Evolutionary conservation across 2,329 filamentous ascomycete species (phyloP).

Genomic region (Hansfordia pulvinata): DNA sequence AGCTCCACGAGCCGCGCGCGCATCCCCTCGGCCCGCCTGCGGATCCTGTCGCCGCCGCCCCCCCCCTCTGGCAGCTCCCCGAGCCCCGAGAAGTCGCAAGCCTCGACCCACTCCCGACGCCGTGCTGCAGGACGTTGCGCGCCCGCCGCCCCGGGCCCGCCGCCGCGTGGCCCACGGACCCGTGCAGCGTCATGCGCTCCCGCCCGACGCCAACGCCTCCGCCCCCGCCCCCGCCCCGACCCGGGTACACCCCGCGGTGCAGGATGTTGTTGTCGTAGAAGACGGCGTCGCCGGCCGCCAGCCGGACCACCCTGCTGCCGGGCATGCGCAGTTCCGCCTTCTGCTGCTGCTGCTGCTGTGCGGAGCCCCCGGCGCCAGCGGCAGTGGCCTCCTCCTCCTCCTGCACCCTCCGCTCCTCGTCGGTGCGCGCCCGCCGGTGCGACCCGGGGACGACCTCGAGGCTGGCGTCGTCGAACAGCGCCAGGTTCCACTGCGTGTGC

Average conservation of each 20-base stretch:
- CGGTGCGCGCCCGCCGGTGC: constrained; percentile 58
- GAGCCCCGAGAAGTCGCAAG: constrained; percentile 39
- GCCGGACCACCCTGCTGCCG: constrained; percentile 48
- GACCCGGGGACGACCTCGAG: constrained; percentile 67
- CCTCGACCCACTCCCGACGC: constrained; percentile 50
- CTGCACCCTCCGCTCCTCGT: constrained; percentile 51
- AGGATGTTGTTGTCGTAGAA: constrained; percentile 90
- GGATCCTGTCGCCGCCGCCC: constrained; percentile 34
- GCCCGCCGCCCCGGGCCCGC: constrained; percentile 44
- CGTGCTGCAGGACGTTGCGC: constrained; percentile 64
- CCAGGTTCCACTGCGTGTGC: constrained; percentile 82
- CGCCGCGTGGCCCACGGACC: constrained; percentile 49
- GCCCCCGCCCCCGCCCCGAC: no score
- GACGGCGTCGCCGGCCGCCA: constrained; percentile 64
- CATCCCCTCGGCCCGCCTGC: constrained; percentile 47
- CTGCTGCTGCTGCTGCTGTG: constrained; percentile 50
- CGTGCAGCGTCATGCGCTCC: constrained; percentile 60
- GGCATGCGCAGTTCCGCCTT: constrained; percentile 50
- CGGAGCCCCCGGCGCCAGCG: constrained; percentile 61
- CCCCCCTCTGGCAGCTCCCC: constrained; percentile 26
- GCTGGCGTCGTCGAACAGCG: constrained; percentile 61
- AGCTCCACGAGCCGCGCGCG: constrained; percentile 45
- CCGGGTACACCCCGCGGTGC: constrained; percentile 59
- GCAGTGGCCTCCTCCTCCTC: constrained; percentile 46
- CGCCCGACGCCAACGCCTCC: constrained; percentile 28